Conservation (phyloP, 768 basidiomycete genomes). For the Cytidiella melzeri region DNA sequence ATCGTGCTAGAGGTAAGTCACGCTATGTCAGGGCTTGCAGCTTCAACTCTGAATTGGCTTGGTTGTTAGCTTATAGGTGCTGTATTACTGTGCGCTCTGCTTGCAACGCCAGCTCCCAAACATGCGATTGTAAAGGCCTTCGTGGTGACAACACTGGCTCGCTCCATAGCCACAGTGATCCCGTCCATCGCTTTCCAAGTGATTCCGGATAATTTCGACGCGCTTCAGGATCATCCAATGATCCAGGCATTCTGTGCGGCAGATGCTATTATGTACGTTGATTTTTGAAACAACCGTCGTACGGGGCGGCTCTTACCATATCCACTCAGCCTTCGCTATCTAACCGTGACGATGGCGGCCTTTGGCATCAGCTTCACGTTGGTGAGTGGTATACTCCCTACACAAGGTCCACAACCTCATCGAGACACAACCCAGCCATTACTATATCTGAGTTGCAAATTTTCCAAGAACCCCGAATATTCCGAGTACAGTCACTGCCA, state of each 20-base stretch:
- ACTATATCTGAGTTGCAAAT: conserved; percentile 13
- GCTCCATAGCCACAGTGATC: conserved; percentile 13
- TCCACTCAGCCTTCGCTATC: conserved; percentile 13
- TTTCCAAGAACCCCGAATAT: not conserved
- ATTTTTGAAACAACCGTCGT: no score
- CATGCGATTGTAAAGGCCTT: conserved; percentile 19
- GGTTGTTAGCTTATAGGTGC: conserved; percentile 8
- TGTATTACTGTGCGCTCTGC: conserved; percentile 8
- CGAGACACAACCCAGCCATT: conserved; percentile 10
- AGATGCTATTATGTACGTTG: conserved; percentile 14
- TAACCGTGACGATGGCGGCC: conserved; percentile 17
- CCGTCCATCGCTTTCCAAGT: conserved; percentile 8
- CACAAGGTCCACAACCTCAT: no score
- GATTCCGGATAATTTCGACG: conserved; percentile 1
- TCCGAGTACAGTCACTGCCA: conserved; percentile 4
- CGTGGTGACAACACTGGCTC: conserved; percentile 13
- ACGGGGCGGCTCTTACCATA: no score
- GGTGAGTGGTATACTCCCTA: conserved; percentile 6
- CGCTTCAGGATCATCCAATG: not conserved
- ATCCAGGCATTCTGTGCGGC: conserved; percentile 14
- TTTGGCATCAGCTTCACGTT: conserved; percentile 20
- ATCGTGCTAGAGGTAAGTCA: conserved; percentile 18
- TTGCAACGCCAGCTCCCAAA: conserved; percentile 17
- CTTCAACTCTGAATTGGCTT: not conserved
- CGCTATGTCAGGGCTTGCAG: not conserved